Percentiles rank a stretch among this genome's conserved stretches.
These are phyloP conservation scores for Xylariomycetidae sp. DNA, from an alignment of 2,329 filamentous ascomycete species.

Conservation along the genomic window DNA sequence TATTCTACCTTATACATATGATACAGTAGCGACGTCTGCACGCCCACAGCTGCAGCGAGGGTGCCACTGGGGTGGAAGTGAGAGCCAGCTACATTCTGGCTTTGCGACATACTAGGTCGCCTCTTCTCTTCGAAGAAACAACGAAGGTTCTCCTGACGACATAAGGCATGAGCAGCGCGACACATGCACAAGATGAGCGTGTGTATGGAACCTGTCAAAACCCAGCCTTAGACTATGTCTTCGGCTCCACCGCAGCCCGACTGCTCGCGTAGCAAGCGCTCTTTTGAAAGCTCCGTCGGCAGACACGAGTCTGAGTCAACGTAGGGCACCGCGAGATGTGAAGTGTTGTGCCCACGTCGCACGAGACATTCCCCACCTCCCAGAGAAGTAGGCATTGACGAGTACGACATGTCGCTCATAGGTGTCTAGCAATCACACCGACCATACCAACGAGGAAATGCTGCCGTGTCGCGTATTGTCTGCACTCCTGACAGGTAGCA, in stretches of 20 bases:
- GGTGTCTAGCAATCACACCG: slow-evolving; percentile 52
- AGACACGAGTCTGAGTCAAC: slow-evolving; percentile 16
- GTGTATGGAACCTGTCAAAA: no score
- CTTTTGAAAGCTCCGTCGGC: slow-evolving; percentile 15
- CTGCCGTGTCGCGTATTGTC: slow-evolving; percentile 79
- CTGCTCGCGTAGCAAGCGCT: slow-evolving; percentile 14
- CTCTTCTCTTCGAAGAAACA: no score
- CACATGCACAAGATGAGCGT: not conserved
- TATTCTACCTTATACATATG: no score
- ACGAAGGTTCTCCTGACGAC: no score
- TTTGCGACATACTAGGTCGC: no score
- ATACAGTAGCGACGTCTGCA: no score
- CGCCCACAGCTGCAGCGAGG: no score
- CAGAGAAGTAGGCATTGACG: slow-evolving; percentile 36
- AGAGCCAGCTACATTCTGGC: no score
- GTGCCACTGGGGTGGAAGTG: no score
- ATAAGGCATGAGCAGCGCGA: no score
- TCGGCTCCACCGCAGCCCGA: slow-evolving; percentile 13
- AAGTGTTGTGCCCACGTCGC: slow-evolving; percentile 22
- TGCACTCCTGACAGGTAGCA: slow-evolving; percentile 77
- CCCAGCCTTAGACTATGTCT: slow-evolving; percentile 14
- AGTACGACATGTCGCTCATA: slow-evolving; percentile 24
- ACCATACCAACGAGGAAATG: slow-evolving; percentile 73
- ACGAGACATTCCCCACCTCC: slow-evolving; percentile 27
- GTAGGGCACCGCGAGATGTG: slow-evolving; percentile 12